Evolutionary conservation across 768 basidiomycete genomes (phyloP).

Genomic region (Botryobasidium botryosum): DNA sequence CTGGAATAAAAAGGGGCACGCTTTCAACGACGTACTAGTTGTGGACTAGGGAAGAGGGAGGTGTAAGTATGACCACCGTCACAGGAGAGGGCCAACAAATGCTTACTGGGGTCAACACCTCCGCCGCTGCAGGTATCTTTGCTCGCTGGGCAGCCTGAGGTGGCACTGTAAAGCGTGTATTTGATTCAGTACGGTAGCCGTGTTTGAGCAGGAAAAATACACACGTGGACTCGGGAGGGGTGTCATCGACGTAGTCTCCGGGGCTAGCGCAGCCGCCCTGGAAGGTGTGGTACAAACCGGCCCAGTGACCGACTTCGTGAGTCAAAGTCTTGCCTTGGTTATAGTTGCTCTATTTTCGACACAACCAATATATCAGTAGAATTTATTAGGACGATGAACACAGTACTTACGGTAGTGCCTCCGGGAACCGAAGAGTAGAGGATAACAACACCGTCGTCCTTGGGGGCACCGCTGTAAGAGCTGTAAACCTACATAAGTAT

Average conservation of each 20-base stretch:
- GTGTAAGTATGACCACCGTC: no score
- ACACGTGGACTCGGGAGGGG: conserved; percentile 14
- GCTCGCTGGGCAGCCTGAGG: conserved; percentile 22
- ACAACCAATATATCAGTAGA: neutral
- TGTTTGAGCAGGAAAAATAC: neutral
- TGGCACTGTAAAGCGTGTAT: conserved; percentile 10
- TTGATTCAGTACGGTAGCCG: neutral
- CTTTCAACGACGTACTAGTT: conserved; percentile 6
- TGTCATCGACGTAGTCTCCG: conserved; percentile 14
- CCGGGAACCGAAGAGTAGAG: conserved; percentile 21
- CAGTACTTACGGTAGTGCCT: conserved; percentile 6
- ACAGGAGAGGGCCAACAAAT: no score
- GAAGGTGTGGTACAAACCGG: conserved; percentile 27
- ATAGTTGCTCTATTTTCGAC: conserved; percentile 5
- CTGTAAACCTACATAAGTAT: no score
- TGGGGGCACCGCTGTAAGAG: conserved; percentile 16
- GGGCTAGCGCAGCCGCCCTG: conserved; percentile 18
- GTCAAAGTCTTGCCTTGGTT: conserved; percentile 18
- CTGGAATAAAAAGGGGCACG: neutral
- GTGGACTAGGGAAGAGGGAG: no score
- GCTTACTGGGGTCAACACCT: conserved; percentile 13
- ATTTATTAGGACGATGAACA: neutral
- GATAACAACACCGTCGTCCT: conserved; percentile 25
- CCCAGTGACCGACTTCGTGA: conserved; percentile 22
- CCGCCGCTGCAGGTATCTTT: conserved; percentile 20